phyloP scores from a whole-genome alignment of 169 alveolate species.

The Eimeria falciformis region DNA sequence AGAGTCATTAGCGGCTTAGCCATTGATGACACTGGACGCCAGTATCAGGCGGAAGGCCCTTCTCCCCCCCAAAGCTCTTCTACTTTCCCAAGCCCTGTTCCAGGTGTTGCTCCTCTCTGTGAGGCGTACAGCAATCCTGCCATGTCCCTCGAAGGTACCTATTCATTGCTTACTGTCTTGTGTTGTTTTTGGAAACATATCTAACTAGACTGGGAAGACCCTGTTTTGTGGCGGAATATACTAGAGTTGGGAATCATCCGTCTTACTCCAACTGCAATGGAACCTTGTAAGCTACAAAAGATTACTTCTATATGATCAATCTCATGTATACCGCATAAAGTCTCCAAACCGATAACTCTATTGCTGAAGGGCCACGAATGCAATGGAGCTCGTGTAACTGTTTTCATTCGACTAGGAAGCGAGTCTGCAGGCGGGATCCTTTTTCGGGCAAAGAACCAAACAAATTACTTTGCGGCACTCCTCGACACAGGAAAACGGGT shows the following conservation, averaged over 20 bases:
- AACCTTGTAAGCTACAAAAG: slow-evolving; percentile 48
- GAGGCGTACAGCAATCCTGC: slow-evolving; percentile 69
- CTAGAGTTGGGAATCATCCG: slow-evolving; percentile 67
- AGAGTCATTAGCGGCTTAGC: slow-evolving; percentile 77
- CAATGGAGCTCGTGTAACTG: slow-evolving; percentile 54
- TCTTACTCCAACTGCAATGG: slow-evolving; percentile 36
- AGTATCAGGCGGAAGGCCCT: slow-evolving; percentile 75
- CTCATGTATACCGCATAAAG: neutral
- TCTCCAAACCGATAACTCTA: slow-evolving; percentile 32
- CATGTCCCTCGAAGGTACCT: slow-evolving; percentile 63
- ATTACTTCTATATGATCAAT: neutral
- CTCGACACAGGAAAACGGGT: slow-evolving; percentile 60
- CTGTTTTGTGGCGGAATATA: slow-evolving; percentile 45
- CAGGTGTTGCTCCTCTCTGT: slow-evolving; percentile 73
- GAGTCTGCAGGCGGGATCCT: slow-evolving; percentile 67
- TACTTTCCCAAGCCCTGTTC: slow-evolving; percentile 35
- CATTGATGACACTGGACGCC: slow-evolving; percentile 66
- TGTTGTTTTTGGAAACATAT: neutral
- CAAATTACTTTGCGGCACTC: slow-evolving; percentile 30
- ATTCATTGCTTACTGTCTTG: neutral
- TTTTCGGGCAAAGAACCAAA: slow-evolving; percentile 65
- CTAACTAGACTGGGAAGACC: slow-evolving; percentile 68
- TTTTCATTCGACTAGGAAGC: slow-evolving; percentile 54
- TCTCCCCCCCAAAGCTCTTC: slow-evolving; percentile 65
- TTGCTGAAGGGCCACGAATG: slow-evolving; percentile 67